These are phyloP conservation scores for Septoria linicola DNA, from an alignment of 2,329 filamentous ascomycete genomes.

Conservation along the genomic window DNA sequence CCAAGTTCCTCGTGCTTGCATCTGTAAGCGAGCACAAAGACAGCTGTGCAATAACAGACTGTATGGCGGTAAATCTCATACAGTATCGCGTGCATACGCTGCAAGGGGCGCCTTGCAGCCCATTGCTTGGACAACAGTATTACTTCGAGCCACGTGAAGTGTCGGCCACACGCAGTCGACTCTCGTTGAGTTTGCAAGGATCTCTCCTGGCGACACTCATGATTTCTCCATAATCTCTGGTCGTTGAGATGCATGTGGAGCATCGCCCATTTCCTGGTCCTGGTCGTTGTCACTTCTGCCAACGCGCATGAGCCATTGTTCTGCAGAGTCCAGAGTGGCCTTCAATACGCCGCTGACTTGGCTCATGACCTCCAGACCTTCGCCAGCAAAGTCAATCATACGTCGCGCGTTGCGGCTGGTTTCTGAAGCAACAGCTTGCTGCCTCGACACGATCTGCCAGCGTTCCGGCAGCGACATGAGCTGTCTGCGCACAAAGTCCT, in stretches of 20 bases:
- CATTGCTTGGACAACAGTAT: too few relatives aligned
- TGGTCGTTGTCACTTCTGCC: constrained; percentile 26
- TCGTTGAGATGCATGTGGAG: constrained; percentile 13
- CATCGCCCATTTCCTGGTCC: constrained; percentile 21
- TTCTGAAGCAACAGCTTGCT: constrained; percentile 40
- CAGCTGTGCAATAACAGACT: not conserved
- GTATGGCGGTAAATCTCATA: too few relatives aligned
- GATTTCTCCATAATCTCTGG: constrained; percentile 19
- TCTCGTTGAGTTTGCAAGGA: too few relatives aligned
- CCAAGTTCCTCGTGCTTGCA: not conserved
- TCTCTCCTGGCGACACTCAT: not conserved
- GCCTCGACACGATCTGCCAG: constrained; percentile 67
- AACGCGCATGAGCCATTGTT: constrained; percentile 74
- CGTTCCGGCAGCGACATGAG: constrained; percentile 80
- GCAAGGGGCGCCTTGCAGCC: too few relatives aligned
- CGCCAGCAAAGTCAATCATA: constrained; percentile 81
- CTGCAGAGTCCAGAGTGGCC: constrained; percentile 84
- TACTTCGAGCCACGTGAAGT: too few relatives aligned
- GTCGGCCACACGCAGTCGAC: too few relatives aligned
- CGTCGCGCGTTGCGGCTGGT: constrained; percentile 64
- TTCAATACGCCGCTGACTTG: constrained; percentile 87
- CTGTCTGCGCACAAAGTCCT: constrained; percentile 77
- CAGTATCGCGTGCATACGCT: not conserved
- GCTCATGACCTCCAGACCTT: constrained; percentile 90
- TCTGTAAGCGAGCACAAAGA: not conserved